Conservation (phyloP, 2,329 filamentous ascomycete species). For the Verruconis gallopava region DNA sequence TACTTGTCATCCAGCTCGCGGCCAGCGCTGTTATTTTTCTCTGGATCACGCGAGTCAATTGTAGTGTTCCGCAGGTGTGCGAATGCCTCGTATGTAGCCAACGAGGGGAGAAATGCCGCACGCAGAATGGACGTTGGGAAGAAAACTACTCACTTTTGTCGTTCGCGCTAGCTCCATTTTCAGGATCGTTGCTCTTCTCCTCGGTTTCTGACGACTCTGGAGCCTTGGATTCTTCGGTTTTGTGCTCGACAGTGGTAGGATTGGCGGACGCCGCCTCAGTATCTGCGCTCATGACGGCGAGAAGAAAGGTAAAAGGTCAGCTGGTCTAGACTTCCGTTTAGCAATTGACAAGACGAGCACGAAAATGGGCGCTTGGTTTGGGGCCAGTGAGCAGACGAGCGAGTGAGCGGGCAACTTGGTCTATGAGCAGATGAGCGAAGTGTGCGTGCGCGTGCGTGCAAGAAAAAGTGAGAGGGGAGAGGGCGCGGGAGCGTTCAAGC, state of each 20-base stretch:
- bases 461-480: no score
- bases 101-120: no score
- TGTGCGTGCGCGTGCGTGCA: no score
- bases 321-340: neutral
- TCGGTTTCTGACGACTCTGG: slow-evolving; percentile 8
- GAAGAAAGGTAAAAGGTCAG: neutral
- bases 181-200: neutral
- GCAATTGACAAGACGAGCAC: no score
- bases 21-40: neutral
- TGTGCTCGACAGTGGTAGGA: slow-evolving; percentile 7
- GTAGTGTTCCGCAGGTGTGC: neutral
- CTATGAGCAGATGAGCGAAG: no score
- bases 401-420: no score
- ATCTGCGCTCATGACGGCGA: slow-evolving; percentile 3
- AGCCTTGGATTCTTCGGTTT: slow-evolving; percentile 12
- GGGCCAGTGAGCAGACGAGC: no score
- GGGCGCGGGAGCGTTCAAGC: slow-evolving; percentile 1
- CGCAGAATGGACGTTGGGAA: neutral
- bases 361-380: no score
- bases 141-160: neutral
- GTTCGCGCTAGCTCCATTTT: neutral
- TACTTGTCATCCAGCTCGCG: neutral
- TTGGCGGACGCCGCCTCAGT: slow-evolving; percentile 7
- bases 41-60: neutral
- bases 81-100: neutral